Evolutionary conservation across 2,329 filamentous ascomycete genomes (phyloP).

Genomic region (Cordyceps pruinosa): DNA sequence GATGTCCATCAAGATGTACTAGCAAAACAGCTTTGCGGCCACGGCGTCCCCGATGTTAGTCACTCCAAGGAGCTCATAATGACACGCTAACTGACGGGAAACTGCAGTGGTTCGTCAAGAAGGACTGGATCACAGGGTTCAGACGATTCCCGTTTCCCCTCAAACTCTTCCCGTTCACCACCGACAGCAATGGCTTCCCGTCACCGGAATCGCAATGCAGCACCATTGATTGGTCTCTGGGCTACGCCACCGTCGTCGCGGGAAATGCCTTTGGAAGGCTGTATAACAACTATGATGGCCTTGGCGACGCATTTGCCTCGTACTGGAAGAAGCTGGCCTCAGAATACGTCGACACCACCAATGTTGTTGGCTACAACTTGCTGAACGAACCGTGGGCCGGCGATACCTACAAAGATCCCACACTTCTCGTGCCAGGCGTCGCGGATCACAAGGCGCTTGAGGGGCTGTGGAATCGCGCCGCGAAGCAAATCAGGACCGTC

Average conservation of each 20-base stretch:
- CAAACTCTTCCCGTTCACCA: constrained; percentile 11
- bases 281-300: constrained; percentile 17
- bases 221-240: constrained; percentile 15
- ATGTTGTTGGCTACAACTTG: constrained; percentile 17
- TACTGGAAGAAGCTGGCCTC: constrained; percentile 17
- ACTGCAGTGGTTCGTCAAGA: constrained; percentile 15
- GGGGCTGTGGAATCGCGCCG: constrained; percentile 16
- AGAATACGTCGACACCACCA: constrained; percentile 11
- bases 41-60: constrained; percentile 17
- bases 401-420: constrained; percentile 15
- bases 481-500: constrained; percentile 15
- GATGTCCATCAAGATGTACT: constrained; percentile 17
- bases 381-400: constrained; percentile 18
- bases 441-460: constrained; percentile 15
- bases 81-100: neutral
- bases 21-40: constrained; percentile 15
- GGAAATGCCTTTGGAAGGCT: constrained; percentile 16
- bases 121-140: constrained; percentile 13
- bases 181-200: constrained; percentile 15
- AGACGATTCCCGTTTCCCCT: constrained; percentile 15
- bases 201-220: constrained; percentile 14
- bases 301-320: constrained; percentile 16
- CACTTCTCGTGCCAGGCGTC: constrained; percentile 14
- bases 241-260: constrained; percentile 15
- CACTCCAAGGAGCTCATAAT: neutral